These are phyloP conservation scores for Phaeosphaeria sp. DNA, from an alignment of 2,329 filamentous ascomycete species.

Conservation along the genomic window DNA sequence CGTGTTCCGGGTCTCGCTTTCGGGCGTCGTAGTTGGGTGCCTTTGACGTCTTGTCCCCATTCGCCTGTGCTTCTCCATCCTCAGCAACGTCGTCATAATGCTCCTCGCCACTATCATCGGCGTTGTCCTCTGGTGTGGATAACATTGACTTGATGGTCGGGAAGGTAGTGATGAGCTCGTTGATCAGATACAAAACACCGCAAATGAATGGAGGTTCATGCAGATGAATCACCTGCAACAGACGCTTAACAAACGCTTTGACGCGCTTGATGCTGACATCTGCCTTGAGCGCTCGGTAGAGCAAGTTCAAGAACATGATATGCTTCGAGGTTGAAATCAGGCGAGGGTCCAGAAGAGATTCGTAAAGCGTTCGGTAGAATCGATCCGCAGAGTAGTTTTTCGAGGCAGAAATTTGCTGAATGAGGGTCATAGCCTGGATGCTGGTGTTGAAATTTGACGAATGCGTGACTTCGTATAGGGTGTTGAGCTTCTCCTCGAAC, in stretches of 20 bases:
- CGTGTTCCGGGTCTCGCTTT: slow-evolving; percentile 90
- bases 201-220: slow-evolving; percentile 94
- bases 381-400: slow-evolving; percentile 85
- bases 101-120: slow-evolving; percentile 76
- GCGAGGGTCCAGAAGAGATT: slow-evolving; percentile 89
- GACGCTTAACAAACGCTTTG: slow-evolving; percentile 93
- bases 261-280: slow-evolving; percentile 91
- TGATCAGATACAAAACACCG: slow-evolving; percentile 87
- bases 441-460: slow-evolving; percentile 99
- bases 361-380: slow-evolving; percentile 95
- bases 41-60: slow-evolving; percentile 21
- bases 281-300: slow-evolving; percentile 86
- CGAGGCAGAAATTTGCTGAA: slow-evolving; percentile 85
- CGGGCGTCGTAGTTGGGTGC: slow-evolving; percentile 74
- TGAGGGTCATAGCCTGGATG: slow-evolving; percentile 91
- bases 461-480: slow-evolving; percentile 93
- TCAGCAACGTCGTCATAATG: slow-evolving; percentile 70
- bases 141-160: slow-evolving; percentile 80
- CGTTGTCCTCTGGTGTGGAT: slow-evolving; percentile 73
- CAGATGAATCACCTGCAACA: slow-evolving; percentile 84
- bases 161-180: slow-evolving; percentile 80
- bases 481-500: slow-evolving; percentile 91
- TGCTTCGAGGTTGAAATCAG: slow-evolving; percentile 92
- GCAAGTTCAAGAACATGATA: slow-evolving; percentile 88
- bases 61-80: slow-evolving; percentile 36